phyloP scores from a whole-genome alignment of 2,329 filamentous ascomycete species.

The Phaeosphaeriaceae sp. region DNA sequence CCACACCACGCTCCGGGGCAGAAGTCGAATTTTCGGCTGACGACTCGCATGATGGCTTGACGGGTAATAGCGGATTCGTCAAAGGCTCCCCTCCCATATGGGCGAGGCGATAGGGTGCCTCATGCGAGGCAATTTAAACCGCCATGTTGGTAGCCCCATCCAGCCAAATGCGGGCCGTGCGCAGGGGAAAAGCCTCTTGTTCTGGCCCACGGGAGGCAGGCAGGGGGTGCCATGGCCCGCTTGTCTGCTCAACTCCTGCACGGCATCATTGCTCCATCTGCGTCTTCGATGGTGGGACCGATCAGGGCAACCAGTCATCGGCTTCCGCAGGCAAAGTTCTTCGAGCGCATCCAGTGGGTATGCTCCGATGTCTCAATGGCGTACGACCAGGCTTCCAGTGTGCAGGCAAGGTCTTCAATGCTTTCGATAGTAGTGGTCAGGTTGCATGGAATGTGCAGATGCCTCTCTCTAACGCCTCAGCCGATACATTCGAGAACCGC shows the following conservation, averaged over 20 bases:
- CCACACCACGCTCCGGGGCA: conserved; percentile 29
- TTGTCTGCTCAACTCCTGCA: conserved; percentile 14
- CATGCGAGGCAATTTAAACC: conserved; percentile 35
- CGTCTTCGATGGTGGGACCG: neutral
- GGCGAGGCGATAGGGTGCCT: conserved; percentile 22
- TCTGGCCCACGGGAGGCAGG: conserved; percentile 21
- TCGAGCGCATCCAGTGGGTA: neutral
- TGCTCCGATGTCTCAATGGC: neutral
- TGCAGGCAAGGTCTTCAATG: neutral
- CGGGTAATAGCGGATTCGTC: conserved; percentile 31
- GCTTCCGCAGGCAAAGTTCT: neutral
- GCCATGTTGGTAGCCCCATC: conserved; percentile 23
- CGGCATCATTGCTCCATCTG: conserved; percentile 10
- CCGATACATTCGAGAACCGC: neutral
- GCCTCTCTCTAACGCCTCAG: neutral
- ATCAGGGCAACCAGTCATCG: neutral
- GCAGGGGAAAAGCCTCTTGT: conserved; percentile 9
- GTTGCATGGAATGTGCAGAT: neutral
- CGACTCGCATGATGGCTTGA: conserved; percentile 27
- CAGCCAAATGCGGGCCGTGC: conserved; percentile 9
- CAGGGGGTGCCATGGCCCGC: conserved; percentile 12
- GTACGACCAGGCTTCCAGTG: neutral
- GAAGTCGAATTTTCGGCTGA: conserved; percentile 26
- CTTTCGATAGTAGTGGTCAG: neutral
- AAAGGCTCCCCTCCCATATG: conserved; percentile 9